A percentile compares a stretch with the other conserved stretches of the same genome.
These are phyloP conservation scores for Cytospora mali DNA, from an alignment of 2,329 filamentous ascomycete species.

Conservation along the genomic window DNA sequence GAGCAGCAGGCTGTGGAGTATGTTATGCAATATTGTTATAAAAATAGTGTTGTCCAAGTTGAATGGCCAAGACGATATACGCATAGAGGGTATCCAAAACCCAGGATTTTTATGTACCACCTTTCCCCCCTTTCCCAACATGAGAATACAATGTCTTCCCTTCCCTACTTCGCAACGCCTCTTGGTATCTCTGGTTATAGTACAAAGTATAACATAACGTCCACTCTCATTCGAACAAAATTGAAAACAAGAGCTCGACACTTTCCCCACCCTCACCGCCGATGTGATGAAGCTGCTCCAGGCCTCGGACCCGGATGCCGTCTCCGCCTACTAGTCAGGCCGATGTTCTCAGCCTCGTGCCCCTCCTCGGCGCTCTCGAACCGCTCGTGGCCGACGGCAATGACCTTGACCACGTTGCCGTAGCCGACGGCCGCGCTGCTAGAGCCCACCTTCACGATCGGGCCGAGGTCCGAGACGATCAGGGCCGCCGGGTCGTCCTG, in stretches of 20 bases:
- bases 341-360: slow-evolving; percentile 37
- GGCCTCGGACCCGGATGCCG: slow-evolving; percentile 31
- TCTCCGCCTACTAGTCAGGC: slow-evolving; percentile 43
- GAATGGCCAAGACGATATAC: neutral
- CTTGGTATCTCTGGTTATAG: slow-evolving; percentile 19
- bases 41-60: neutral
- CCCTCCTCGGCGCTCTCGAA: slow-evolving; percentile 52
- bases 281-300: slow-evolving; percentile 33
- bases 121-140: no score
- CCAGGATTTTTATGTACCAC: neutral
- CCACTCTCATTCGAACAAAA: neutral
- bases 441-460: slow-evolving; percentile 63
- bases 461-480: slow-evolving; percentile 67
- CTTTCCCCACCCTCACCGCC: neutral
- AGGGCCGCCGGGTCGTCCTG: slow-evolving; percentile 50
- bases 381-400: slow-evolving; percentile 66
- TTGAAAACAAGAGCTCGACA: no score
- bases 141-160: neutral
- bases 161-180: slow-evolving; percentile 5
- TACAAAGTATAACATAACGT: neutral
- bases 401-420: slow-evolving; percentile 72
- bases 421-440: slow-evolving; percentile 70
- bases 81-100: neutral
- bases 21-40: neutral
- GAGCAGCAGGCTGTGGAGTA: neutral